Percentiles rank a stretch among this genome's conserved stretches.
Evolutionary conservation across 1,284 basidiomycete species (phyloP).

Genomic region (Ustilago vetiveriae): DNA sequence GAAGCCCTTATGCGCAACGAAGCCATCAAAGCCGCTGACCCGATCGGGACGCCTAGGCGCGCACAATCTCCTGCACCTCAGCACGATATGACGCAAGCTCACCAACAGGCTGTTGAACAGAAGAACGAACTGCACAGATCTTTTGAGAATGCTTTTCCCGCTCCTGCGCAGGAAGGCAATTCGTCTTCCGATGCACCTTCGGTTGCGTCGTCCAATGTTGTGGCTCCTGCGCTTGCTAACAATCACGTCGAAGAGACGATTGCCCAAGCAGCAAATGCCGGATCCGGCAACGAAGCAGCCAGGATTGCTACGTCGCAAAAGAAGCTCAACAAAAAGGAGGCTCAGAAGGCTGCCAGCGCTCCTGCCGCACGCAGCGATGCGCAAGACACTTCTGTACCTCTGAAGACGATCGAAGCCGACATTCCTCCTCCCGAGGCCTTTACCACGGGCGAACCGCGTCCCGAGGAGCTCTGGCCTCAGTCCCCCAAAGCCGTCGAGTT

Average conservation of each 20-base stretch:
- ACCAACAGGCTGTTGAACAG: slow-evolving; percentile 19
- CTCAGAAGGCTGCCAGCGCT: slow-evolving; percentile 24
- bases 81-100: slow-evolving; percentile 6
- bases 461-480: slow-evolving; percentile 60
- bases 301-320: slow-evolving; percentile 19
- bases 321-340: slow-evolving; percentile 29
- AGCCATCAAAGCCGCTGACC: slow-evolving; percentile 31
- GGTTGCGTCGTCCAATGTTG: background rate
- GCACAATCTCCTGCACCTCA: slow-evolving; percentile 44
- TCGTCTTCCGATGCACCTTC: background rate
- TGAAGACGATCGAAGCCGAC: slow-evolving; percentile 13
- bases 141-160: slow-evolving; percentile 43
- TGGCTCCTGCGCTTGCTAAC: background rate
- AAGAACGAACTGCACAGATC: slow-evolving; percentile 32
- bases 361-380: slow-evolving; percentile 2
- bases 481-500: slow-evolving; percentile 60
- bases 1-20: slow-evolving; percentile 35
- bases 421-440: slow-evolving; percentile 31
- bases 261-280: background rate
- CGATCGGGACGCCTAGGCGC: slow-evolving; percentile 49
- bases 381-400: slow-evolving; percentile 6
- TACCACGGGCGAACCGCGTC: slow-evolving; percentile 35
- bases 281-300: slow-evolving; percentile 5
- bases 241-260: slow-evolving; percentile 4
- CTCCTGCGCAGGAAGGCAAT: slow-evolving; percentile 12